Evolutionary conservation across 1,139 yeast genomes (phyloP).

Genomic region (Yamadazyma oceani): DNA sequence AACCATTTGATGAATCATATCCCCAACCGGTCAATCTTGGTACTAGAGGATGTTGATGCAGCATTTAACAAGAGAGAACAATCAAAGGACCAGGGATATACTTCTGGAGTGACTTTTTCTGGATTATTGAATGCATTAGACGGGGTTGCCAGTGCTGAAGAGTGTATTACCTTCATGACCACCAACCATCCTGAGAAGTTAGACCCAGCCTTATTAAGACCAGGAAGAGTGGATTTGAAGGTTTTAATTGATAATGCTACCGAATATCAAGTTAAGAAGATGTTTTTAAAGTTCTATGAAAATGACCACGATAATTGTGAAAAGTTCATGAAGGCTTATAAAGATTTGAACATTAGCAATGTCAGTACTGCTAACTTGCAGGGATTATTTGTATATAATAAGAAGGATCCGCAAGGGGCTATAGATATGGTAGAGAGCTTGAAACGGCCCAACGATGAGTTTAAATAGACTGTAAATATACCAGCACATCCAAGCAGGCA

Average conservation of each 20-base stretch:
- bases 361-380: slow-evolving; percentile 94
- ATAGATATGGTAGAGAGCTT: slow-evolving; percentile 58
- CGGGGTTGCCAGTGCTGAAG: slow-evolving; percentile 99
- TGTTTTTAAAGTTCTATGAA: slow-evolving; percentile 88
- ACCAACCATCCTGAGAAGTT: slow-evolving; percentile 93
- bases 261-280: slow-evolving; percentile 69
- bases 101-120: slow-evolving; percentile 89
- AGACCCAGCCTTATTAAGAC: slow-evolving; percentile 84
- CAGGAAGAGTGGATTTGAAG: slow-evolving; percentile 92
- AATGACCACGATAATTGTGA: slow-evolving; percentile 60
- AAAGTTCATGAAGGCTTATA: slow-evolving; percentile 56
- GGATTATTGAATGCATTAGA: slow-evolving; percentile 92
- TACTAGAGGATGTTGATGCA: slow-evolving; percentile 93
- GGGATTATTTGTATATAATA: slow-evolving; percentile 92
- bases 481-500: background rate
- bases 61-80: slow-evolving; percentile 87
- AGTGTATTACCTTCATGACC: slow-evolving; percentile 95
- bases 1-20: slow-evolving; percentile 96
- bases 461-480: slow-evolving; percentile 10
- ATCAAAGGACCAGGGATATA: slow-evolving; percentile 69
- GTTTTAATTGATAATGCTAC: slow-evolving; percentile 84
- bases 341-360: slow-evolving; percentile 48
- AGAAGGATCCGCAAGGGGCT: slow-evolving; percentile 78
- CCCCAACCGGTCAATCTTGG: slow-evolving; percentile 81
- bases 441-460: slow-evolving; percentile 33